These are phyloP conservation scores for Persicaria maculosa DNA, from an alignment of 148 eudicot genomes.

Conservation along the genomic window DNA sequence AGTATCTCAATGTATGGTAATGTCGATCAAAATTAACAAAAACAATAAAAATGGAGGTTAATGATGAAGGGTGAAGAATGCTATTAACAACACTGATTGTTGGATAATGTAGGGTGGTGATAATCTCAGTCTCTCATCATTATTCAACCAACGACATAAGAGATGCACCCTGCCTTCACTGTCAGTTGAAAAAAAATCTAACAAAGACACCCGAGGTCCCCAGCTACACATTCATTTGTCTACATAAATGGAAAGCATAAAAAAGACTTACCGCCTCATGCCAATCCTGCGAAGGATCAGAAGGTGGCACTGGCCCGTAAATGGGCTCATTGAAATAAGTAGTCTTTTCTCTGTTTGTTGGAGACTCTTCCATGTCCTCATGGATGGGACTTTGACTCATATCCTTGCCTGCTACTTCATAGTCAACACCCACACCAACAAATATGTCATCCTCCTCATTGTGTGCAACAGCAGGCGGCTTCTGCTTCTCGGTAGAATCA, in stretches of 20 bases:
- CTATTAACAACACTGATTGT: background rate
- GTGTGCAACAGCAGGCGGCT: constrained; percentile 53
- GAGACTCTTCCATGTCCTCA: constrained; percentile 99
- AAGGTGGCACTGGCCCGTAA: constrained; percentile 88
- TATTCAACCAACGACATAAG: background rate
- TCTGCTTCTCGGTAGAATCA: constrained; percentile 54
- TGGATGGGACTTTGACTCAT: constrained; percentile 87
- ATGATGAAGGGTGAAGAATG: background rate
- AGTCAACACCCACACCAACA: constrained; percentile 84
- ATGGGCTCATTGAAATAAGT: constrained; percentile 67
- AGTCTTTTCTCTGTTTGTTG: constrained; percentile 63
- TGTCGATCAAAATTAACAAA: background rate
- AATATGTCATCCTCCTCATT: constrained; percentile 86
- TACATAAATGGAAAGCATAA: background rate
- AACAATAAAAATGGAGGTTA: background rate
- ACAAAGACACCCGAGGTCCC: background rate
- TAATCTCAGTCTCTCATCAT: background rate
- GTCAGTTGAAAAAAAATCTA: background rate
- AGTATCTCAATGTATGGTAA: background rate
- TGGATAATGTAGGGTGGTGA: background rate
- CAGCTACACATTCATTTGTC: background rate
- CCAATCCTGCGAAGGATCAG: constrained; percentile 82
- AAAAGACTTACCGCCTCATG: constrained; percentile 52
- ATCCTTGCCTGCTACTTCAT: constrained; percentile 67
- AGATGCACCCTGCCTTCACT: background rate